phyloP scores from a whole-genome alignment of 768 basidiomycete genomes.

The Imleria badia region DNA sequence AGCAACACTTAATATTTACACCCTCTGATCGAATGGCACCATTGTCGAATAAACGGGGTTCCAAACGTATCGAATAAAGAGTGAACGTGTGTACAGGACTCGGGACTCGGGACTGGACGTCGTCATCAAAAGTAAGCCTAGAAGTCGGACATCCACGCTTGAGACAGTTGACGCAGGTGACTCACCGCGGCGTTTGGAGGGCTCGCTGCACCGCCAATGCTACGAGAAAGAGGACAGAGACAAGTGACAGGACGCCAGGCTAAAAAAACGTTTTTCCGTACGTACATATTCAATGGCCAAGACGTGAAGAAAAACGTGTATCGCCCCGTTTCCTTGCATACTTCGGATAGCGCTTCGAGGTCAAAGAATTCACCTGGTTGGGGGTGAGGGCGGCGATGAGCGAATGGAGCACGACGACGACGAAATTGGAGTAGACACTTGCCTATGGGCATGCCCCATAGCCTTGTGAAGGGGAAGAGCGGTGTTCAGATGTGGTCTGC shows the following conservation, averaged over 20 bases:
- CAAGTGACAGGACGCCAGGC: not conserved
- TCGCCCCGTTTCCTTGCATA: constrained; percentile 54
- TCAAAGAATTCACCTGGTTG: constrained; percentile 67
- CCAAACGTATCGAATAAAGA: not conserved
- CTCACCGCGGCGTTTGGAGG: constrained; percentile 72
- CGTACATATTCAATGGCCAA: constrained; percentile 72
- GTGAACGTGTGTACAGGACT: no score
- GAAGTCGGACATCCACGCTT: not conserved
- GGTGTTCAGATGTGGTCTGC: not conserved
- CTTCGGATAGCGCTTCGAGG: constrained; percentile 57
- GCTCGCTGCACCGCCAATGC: constrained; percentile 67
- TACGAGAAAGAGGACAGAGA: not conserved
- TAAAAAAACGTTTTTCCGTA: not conserved
- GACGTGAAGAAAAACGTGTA: constrained; percentile 79
- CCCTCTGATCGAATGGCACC: not conserved
- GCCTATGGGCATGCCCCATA: constrained; percentile 79
- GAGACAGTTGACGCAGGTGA: not conserved
- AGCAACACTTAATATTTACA: constrained; percentile 19
- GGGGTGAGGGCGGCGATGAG: not conserved
- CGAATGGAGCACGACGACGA: not conserved
- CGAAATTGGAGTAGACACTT: constrained; percentile 1
- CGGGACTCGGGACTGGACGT: not conserved
- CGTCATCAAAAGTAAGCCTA: constrained; percentile 30
- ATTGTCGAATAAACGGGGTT: not conserved
- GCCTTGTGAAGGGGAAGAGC: constrained; percentile 22